Percentiles rank a stretch among this genome's conserved stretches.
Conservation (phyloP, 2,329 filamentous ascomycete species). For the Aspergillus melleus region DNA sequence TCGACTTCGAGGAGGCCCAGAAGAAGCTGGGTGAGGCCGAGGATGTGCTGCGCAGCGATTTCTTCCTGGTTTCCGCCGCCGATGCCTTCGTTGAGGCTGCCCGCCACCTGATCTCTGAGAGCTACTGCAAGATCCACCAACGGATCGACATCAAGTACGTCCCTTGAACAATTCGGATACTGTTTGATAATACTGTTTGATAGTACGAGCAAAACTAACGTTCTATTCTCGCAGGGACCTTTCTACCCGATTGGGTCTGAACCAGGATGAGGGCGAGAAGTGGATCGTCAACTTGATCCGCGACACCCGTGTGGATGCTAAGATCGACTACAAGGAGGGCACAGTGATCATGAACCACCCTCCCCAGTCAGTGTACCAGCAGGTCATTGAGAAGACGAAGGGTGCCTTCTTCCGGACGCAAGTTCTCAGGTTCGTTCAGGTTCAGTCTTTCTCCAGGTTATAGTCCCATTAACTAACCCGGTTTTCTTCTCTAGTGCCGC, state of each 20-base stretch:
- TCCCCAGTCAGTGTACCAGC: slow-evolving; percentile 96
- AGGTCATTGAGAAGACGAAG: slow-evolving; percentile 99
- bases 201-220: slow-evolving; percentile 18
- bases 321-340: slow-evolving; percentile 98
- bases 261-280: slow-evolving; percentile 96
- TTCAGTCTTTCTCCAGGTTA: neutral
- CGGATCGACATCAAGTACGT: slow-evolving; percentile 89
- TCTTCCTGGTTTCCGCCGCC: slow-evolving; percentile 84
- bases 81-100: slow-evolving; percentile 93
- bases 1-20: slow-evolving; percentile 96
- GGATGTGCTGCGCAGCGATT: slow-evolving; percentile 87
- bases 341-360: slow-evolving; percentile 99
- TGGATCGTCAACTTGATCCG: slow-evolving; percentile 99
- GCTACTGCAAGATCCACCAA: slow-evolving; percentile 99
- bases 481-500: slow-evolving; percentile 39
- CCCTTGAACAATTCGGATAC: slow-evolving; percentile 15
- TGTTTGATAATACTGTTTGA: neutral
- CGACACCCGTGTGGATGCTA: slow-evolving; percentile 94
- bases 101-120: slow-evolving; percentile 94
- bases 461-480: neutral
- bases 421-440: slow-evolving; percentile 64
- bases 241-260: slow-evolving; percentile 84
- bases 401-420: slow-evolving; percentile 98
- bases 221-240: slow-evolving; percentile 62
- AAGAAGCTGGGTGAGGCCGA: slow-evolving; percentile 83